Percentiles rank a stretch among this genome's conserved stretches.
Conservation (phyloP, 768 basidiomycete genomes). For the Mycena alexandri region DNA sequence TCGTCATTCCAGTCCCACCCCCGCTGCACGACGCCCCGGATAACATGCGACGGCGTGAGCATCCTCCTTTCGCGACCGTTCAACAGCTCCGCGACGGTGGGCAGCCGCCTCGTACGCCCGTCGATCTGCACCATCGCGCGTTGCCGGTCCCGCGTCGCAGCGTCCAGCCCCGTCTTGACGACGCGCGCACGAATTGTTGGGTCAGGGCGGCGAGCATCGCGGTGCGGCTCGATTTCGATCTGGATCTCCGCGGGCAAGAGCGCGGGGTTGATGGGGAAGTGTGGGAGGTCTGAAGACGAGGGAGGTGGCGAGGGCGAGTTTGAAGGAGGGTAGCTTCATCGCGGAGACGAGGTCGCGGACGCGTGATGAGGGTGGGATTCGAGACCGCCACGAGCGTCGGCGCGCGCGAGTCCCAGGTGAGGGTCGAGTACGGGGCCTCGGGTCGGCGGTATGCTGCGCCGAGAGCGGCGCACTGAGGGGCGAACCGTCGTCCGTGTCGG, state of each 20-base stretch:
- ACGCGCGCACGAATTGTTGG: conserved; percentile 51
- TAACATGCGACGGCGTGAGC: conserved; percentile 59
- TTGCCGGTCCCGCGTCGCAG: conserved; percentile 50
- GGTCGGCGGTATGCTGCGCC: not conserved
- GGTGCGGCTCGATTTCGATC: conserved; percentile 52
- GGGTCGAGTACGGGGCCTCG: conserved; percentile 1
- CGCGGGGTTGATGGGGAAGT: conserved; percentile 47
- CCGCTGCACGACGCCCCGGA: conserved; percentile 53
- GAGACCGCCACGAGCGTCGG: conserved; percentile 43
- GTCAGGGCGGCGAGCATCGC: conserved; percentile 54
- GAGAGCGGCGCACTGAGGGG: conserved; percentile 5
- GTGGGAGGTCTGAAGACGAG: conserved; percentile 23
- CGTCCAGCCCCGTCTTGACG: conserved; percentile 53
- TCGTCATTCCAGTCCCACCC: conserved; percentile 39
- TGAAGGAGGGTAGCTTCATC: conserved; percentile 46
- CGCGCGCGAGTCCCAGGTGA: conserved; percentile 30
- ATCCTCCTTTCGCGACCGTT: conserved; percentile 38
- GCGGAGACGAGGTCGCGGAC: conserved; percentile 44
- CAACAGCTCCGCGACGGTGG: conserved; percentile 32
- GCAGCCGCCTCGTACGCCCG: conserved; percentile 34
- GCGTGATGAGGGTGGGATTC: conserved; percentile 50
- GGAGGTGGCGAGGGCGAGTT: conserved; percentile 14
- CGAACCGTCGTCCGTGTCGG: not conserved
- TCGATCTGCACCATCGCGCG: conserved; percentile 35
- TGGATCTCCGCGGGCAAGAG: conserved; percentile 45